Base-by-base conservation (phyloP, 139 green algal genomes). In the Chloropicon primus region DNA sequence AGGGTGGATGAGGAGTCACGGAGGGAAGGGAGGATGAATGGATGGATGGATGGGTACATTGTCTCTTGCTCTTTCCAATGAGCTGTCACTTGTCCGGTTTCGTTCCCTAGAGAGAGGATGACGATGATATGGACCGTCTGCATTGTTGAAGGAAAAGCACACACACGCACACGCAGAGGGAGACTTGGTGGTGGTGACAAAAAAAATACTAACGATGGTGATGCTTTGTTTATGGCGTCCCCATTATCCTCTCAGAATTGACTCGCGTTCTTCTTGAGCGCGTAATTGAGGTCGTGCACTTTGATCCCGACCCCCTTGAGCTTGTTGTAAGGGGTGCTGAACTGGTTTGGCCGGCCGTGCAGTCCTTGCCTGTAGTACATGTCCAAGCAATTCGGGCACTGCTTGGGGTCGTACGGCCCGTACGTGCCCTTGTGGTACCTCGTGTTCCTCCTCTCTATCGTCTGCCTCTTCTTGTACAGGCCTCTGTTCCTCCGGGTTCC, bases 361-460 rank as follows among this genome's bases (percentile, higher is more conserved):
- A 76, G 73, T 2, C 73, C 73, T 28, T 76, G 73, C 73, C 24
- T 27, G 25, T 28, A 76, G 73, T 76, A 76, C 27, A 76, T 54
- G 73, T 76, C 73, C 41, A 62, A 17, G 17, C 41, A 62, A 17
- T 62, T 62, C 10, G 41, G 41, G 41, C 41, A 62, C 41, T 62
- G 41, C 17, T 28, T 27, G 21, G 25, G 25, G 24, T 27, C 27
- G 24, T 22, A 54, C 2, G 73, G 73, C 2, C 73, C 73, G 73
- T 76, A 76, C 23, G 28, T 76, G 21, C 28, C 73, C 24, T 54
- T 27, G 73, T 76, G 24, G 73, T 76, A 76, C 23, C 28, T 27
- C 25, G 25, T 76, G 73, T 76, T 76, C 25, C 73, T 27, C 73
- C 28, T 27, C 73, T 76, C 24, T 26, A 76, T 76, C 25, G n/a